phyloP scores from a whole-genome alignment of 73 alveolate genomes.

The Tetrahymena elliotti region DNA sequence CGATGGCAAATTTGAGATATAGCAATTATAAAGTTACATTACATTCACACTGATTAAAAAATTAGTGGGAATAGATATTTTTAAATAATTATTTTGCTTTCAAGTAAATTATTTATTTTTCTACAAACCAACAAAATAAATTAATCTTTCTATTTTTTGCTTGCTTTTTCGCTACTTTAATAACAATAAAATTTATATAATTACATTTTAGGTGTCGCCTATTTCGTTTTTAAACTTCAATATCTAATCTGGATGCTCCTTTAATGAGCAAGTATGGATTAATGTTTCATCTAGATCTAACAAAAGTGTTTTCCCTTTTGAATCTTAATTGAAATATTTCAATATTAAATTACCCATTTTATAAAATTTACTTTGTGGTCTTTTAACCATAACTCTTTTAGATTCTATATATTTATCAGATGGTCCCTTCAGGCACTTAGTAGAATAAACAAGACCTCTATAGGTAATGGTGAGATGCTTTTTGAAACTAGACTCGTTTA shows the following conservation, averaged over 20 bases:
- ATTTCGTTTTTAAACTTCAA: not conserved
- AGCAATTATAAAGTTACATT: not conserved
- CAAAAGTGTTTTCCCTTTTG: constrained; percentile 46
- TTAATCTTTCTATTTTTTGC: not conserved
- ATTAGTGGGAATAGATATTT: not conserved
- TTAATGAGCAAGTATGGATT: constrained; percentile 46
- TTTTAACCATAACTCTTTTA: not conserved
- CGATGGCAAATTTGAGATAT: no score
- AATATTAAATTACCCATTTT: no score
- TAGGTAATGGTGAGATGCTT: constrained; percentile 18
- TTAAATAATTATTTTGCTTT: no score
- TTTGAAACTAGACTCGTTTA: not conserved
- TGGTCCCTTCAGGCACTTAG: constrained; percentile 37
- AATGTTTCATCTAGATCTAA: constrained; percentile 83
- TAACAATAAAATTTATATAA: not conserved
- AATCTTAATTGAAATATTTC: not conserved
- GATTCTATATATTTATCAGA: constrained; percentile 17
- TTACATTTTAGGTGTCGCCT: not conserved
- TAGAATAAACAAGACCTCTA: constrained; percentile 32
- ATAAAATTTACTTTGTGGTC: not conserved
- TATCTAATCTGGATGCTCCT: constrained; percentile 8
- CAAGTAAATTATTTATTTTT: not conserved
- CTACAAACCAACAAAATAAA: not conserved
- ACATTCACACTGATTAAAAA: not conserved
- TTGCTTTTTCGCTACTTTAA: not conserved